Evolutionary conservation across 306 rosid species (phyloP).

Genomic region (Glycine latifolia): DNA sequence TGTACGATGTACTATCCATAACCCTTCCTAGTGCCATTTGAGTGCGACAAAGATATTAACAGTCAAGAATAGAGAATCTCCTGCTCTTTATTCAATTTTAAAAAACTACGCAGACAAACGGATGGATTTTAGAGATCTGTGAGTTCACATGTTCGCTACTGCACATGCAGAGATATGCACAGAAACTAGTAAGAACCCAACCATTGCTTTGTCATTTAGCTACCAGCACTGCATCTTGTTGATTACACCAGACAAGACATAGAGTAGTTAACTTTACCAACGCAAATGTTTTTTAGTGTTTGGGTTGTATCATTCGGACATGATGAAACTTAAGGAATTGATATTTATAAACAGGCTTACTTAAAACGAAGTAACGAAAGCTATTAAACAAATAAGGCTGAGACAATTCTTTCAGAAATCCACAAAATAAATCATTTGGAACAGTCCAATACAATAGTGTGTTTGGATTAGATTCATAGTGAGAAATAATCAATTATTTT

Average conservation of each 20-base stretch:
- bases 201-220: slow-evolving; percentile 62
- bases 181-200: slow-evolving; percentile 51
- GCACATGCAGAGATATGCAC: slow-evolving; percentile 58
- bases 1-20: background rate
- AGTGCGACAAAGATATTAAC: slow-evolving; percentile 34
- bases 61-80: slow-evolving; percentile 49
- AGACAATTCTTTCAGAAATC: background rate
- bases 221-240: slow-evolving; percentile 43
- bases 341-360: background rate
- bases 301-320: slow-evolving; percentile 13
- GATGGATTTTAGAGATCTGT: slow-evolving; percentile 47
- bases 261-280: background rate
- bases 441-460: background rate
- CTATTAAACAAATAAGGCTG: background rate
- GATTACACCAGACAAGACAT: background rate
- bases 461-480: too few species aligned
- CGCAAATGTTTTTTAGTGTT: slow-evolving; percentile 13
- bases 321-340: background rate
- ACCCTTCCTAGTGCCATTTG: slow-evolving; percentile 10
- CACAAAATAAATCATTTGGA: background rate
- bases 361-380: background rate
- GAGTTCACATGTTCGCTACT: slow-evolving; percentile 56
- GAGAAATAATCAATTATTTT: too few species aligned
- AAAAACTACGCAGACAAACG: slow-evolving; percentile 57
- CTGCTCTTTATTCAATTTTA: slow-evolving; percentile 35